Evolutionary conservation across 2,329 filamentous ascomycete genomes (phyloP), one percentile per base, ranked within the genome.

Genomic region (Alternaria metachromatica): DNA sequence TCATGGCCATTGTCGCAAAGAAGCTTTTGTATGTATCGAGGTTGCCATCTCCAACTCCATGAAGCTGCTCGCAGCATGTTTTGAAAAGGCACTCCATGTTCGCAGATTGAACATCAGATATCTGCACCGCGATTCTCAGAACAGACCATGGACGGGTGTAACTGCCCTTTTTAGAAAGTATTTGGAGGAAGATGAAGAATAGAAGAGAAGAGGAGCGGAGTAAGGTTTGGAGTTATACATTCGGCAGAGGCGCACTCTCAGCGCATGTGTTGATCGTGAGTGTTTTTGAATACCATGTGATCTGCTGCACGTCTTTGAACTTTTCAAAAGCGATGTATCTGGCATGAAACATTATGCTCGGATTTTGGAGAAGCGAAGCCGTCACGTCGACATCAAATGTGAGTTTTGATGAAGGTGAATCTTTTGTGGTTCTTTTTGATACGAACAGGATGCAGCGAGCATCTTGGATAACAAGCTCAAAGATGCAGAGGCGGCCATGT

Each of bases 91-190:
- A 18, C 5, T 18, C n/a, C 9, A n/a, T 41, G 37, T 0, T 41
- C 37, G n/a, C 37, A 41, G 15, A 2, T 41, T 18, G n/a, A 18
- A 18, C n/a, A 41, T 11, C 1, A 6, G 6, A 41, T 1, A 41
- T 41, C 37, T 41, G 37, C 37, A 41, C 37, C 37, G 37, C 2
- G 37, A 41, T 6, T 41, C 9, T 41, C 37, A 10, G n/a, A 41
- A 41, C n/a, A 18, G 37, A 41, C 1, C 33, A 41, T 41, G 33
- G 33, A 41, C 33, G 33, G 0, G 33, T 9, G 15, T 4, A 1
- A 0, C 33, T 41, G 1, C 0, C 7, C 0, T 37, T 41, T n/a
- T 41, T 41, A 5, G 33, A 37, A n/a, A 37, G 0, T 0, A n/a
- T 10, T 4, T 2, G n/a, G 37, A 11, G 15, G 37, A 3, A 41